Base-by-base conservation (phyloP, 2,329 filamentous ascomycete genomes). In the Pyricularia sp. region DNA sequence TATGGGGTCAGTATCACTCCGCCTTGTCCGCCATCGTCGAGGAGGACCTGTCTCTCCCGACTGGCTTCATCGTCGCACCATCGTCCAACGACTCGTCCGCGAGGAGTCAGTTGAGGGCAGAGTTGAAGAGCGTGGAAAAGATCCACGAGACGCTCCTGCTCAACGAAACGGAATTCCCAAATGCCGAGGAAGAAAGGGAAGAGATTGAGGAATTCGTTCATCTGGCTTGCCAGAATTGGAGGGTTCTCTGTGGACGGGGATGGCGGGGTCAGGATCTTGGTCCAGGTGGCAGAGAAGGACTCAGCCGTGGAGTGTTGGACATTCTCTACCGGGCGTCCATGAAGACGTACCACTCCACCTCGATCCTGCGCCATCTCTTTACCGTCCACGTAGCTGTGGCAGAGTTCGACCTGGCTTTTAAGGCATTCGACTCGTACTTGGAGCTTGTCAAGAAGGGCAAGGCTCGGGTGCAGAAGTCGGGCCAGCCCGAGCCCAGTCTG, bases 311-410 rank as follows among this genome's bases (percentile, higher is more conserved):
- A 67, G 88, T 96, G 36, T 85, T 99, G 59, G 94, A 95, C 78
- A 92, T 93, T 31, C 84, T 99, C 7, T 99, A 98, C 78, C 90
- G 91, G 58, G 92, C 94, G 26, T 92, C 94, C 9, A 93, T 91
- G 11, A 97, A 95, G 78, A 97, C 94, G 0, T 99, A 95, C 75
- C 95, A 99, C 79, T 99, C 95, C 1, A 97, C 94, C 1, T 83
- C 93, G 11, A 92, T 98, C 71, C 81, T 99, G 33, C 86, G 94
- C 69, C 88, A 94, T 74, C 84, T 99, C 0, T 98, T 98, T 76
- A 90, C 88, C 12, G 90, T 97, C 1, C 95, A 99, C 77, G 84
- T 94, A 23, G 87, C 93, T 2, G 83, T 97, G 23, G 93, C 93
- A 10, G 94, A 99, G 73, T 98, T 97, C 72, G 92, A 97, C 69